phyloP scores from a whole-genome alignment of 768 basidiomycete species.

The Tricholoma saponaceum region DNA sequence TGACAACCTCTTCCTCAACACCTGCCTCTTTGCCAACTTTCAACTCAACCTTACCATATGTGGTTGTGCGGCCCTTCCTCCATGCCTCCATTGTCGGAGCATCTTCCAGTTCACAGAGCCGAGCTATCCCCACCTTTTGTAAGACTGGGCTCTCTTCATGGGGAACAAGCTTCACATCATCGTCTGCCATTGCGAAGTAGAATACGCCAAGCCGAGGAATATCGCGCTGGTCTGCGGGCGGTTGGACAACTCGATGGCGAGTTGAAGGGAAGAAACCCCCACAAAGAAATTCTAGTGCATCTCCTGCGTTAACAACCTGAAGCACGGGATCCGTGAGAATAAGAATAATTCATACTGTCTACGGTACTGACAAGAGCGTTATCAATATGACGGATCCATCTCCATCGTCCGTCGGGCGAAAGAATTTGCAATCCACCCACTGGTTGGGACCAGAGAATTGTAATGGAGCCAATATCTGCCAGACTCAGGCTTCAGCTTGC shows the following conservation, averaged over 20 bases:
- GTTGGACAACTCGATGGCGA: constrained; percentile 41
- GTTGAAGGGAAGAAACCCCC: constrained; percentile 59
- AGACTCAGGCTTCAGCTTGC: constrained; percentile 12
- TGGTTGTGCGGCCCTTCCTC: constrained; percentile 44
- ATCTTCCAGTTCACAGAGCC: constrained; percentile 31
- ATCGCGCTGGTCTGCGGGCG: constrained; percentile 48
- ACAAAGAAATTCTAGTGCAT: constrained; percentile 55
- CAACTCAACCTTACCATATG: constrained; percentile 47
- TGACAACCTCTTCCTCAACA: constrained; percentile 52
- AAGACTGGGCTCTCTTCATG: constrained; percentile 44
- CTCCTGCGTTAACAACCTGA: constrained; percentile 59
- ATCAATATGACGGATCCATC: constrained; percentile 54
- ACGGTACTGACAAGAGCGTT: constrained; percentile 44
- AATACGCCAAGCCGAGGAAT: constrained; percentile 52
- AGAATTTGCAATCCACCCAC: constrained; percentile 56
- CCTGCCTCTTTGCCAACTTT: constrained; percentile 35
- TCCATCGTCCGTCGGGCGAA: constrained; percentile 47
- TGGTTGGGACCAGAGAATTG: constrained; percentile 59
- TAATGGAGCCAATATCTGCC: constrained; percentile 52
- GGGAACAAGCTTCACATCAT: constrained; percentile 43
- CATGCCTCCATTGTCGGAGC: constrained; percentile 51
- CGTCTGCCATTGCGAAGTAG: constrained; percentile 53
- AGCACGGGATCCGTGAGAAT: background rate
- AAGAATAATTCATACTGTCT: background rate
- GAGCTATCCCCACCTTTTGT: constrained; percentile 36